phyloP scores from a whole-genome alignment of 2,329 filamentous ascomycete species.

The Cladosporium colombiae region DNA sequence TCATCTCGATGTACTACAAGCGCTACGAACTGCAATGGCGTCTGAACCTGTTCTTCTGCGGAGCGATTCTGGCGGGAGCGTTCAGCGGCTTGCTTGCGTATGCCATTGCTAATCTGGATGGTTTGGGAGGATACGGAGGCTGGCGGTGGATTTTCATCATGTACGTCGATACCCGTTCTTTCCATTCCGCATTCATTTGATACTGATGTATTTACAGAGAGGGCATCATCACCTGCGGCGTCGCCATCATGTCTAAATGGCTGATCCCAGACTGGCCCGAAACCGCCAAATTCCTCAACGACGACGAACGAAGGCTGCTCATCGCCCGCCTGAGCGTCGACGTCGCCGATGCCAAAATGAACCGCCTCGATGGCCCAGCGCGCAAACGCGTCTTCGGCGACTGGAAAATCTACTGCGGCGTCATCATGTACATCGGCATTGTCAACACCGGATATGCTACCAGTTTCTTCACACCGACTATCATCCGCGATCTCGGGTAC shows the following conservation, averaged over 20 bases:
- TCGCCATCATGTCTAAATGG: constrained; percentile 28
- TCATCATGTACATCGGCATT: constrained; percentile 36
- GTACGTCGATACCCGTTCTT: constrained; percentile 3
- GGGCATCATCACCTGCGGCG: constrained; percentile 32
- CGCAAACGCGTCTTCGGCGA: constrained; percentile 50
- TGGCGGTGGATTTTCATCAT: constrained; percentile 57
- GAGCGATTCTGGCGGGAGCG: constrained; percentile 44
- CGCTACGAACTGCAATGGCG: constrained; percentile 46
- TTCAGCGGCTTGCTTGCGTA: constrained; percentile 46
- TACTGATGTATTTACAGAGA: constrained; percentile 28
- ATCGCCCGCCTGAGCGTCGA: constrained; percentile 41
- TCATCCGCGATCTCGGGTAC: constrained; percentile 46
- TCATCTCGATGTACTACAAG: constrained; percentile 45
- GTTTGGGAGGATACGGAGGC: constrained; percentile 34
- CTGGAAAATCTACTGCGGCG: constrained; percentile 50
- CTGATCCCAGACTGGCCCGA: constrained; percentile 49
- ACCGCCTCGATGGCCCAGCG: constrained; percentile 53
- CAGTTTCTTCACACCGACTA: constrained; percentile 45
- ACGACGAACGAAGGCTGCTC: constrained; percentile 48
- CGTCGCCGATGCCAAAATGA: constrained; percentile 51
- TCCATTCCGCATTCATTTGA: too few relatives aligned
- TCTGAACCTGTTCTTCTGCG: constrained; percentile 44
- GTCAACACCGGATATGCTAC: constrained; percentile 51
- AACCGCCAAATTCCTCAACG: constrained; percentile 48
- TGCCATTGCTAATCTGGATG: constrained; percentile 35